Conservation (phyloP, 2,329 filamentous ascomycete genomes). For the Hypocrella siamensis region DNA sequence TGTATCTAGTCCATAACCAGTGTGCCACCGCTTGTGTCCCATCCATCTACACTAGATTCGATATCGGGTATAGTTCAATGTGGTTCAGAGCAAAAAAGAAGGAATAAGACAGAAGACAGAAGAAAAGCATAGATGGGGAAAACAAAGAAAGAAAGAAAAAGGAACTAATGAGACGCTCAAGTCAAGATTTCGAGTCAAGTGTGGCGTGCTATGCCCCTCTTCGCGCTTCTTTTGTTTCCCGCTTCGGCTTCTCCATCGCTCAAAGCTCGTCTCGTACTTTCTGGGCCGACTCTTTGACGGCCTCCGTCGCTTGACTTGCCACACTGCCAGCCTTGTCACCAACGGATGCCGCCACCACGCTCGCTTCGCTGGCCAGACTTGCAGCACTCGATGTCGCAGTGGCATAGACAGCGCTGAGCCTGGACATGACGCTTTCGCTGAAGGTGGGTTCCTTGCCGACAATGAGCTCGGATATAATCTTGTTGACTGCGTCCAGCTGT, state of each 20-base stretch:
- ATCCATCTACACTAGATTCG: too few relatives aligned
- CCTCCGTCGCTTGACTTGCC: slow-evolving; percentile 24
- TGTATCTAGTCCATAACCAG: too few relatives aligned
- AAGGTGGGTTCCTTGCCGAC: slow-evolving; percentile 66
- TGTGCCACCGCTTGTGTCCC: too few relatives aligned
- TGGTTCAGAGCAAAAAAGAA: too few relatives aligned
- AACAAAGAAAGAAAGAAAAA: too few relatives aligned
- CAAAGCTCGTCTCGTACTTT: slow-evolving; percentile 25
- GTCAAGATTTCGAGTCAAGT: too few relatives aligned
- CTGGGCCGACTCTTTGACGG: slow-evolving; percentile 22
- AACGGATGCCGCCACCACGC: slow-evolving; percentile 15
- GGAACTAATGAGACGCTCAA: too few relatives aligned
- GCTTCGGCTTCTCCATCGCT: not conserved
- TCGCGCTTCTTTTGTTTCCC: too few relatives aligned
- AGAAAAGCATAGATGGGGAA: too few relatives aligned
- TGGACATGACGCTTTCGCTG: slow-evolving; percentile 62
- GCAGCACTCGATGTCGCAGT: slow-evolving; percentile 44
- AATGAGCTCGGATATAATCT: slow-evolving; percentile 61
- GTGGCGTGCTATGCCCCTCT: too few relatives aligned
- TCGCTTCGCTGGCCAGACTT: slow-evolving; percentile 21
- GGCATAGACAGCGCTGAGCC: slow-evolving; percentile 56
- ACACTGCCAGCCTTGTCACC: slow-evolving; percentile 20
- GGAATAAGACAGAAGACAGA: too few relatives aligned
- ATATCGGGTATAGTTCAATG: too few relatives aligned
- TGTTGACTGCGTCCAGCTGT: slow-evolving; percentile 56